Evolutionary conservation across 2,329 filamentous ascomycete genomes (phyloP).

Genomic region (Colletotrichum liriopes): DNA sequence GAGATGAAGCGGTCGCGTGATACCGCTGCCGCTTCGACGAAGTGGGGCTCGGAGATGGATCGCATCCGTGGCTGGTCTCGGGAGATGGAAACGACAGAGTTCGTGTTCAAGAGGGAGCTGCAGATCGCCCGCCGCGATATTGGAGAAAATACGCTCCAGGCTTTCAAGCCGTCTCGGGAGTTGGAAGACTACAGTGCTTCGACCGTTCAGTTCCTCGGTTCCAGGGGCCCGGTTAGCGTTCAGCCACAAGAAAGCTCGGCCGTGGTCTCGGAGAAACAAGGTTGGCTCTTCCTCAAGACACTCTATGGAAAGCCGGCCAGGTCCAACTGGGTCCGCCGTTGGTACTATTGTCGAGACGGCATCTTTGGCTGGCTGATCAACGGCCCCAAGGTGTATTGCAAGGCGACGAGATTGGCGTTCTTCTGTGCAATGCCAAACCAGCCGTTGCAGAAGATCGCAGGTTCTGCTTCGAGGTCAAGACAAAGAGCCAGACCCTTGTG

Average conservation of each 20-base stretch:
- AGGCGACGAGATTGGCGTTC: slow-evolving; percentile 94
- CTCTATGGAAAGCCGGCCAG: slow-evolving; percentile 90
- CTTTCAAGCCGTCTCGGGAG: slow-evolving; percentile 87
- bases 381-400: slow-evolving; percentile 89
- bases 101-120: slow-evolving; percentile 85
- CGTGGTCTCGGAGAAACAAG: slow-evolving; percentile 85
- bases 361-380: slow-evolving; percentile 97
- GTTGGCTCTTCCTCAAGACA: slow-evolving; percentile 90
- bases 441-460: slow-evolving; percentile 93
- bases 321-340: slow-evolving; percentile 90
- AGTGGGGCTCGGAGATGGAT: slow-evolving; percentile 87
- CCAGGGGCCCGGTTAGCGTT: slow-evolving; percentile 75
- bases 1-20: slow-evolving; percentile 85
- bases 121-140: slow-evolving; percentile 85
- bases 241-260: slow-evolving; percentile 68
- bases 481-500: slow-evolving; percentile 90
- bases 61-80: slow-evolving; percentile 92
- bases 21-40: slow-evolving; percentile 73
- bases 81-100: slow-evolving; percentile 94
- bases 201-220: slow-evolving; percentile 89
- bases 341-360: slow-evolving; percentile 96
- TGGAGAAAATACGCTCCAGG: slow-evolving; percentile 80
- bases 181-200: slow-evolving; percentile 93
- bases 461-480: slow-evolving; percentile 99
- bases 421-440: slow-evolving; percentile 93